A percentile compares a stretch with the other conserved stretches of the same genome.
Conservation (phyloP, 225 moss, liverwort and hornwort genomes). For the Rhytidiadelphus loreus region DNA sequence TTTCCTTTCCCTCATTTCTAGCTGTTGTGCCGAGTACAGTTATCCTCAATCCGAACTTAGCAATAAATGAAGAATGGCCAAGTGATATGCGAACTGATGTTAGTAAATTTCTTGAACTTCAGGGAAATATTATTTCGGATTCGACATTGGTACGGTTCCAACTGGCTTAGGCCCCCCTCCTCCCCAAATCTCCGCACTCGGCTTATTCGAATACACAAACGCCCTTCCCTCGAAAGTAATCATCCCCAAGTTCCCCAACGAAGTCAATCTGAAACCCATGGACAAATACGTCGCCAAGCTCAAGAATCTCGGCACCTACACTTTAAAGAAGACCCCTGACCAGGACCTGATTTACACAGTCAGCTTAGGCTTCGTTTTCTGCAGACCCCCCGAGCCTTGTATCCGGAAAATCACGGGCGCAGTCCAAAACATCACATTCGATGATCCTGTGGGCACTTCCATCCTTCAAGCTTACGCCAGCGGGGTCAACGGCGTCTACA, state of each 20-base stretch:
- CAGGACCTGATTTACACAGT: not conserved
- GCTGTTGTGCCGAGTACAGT: not conserved
- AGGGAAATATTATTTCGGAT: constrained; percentile 41
- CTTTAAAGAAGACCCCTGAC: not conserved
- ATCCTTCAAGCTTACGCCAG: constrained; percentile 11
- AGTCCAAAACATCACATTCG: constrained; percentile 16
- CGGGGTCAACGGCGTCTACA: not conserved
- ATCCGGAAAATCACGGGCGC: not conserved
- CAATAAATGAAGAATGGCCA: not conserved
- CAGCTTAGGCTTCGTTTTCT: not conserved
- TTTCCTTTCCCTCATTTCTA: not conserved
- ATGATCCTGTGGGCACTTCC: not conserved
- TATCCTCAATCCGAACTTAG: not conserved
- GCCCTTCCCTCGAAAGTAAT: not conserved
- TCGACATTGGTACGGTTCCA: not conserved
- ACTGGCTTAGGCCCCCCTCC: not conserved
- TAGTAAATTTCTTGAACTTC: not conserved
- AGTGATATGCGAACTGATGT: not conserved
- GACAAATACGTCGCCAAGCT: not conserved
- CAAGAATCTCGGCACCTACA: not conserved
- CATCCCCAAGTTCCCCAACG: not conserved
- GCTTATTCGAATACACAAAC: not conserved
- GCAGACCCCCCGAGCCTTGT: not conserved
- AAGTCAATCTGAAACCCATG: not conserved
- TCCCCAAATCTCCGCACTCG: not conserved